Conservation (phyloP, 2,329 filamentous ascomycete species). For the Pseudogymnoascus sp. region DNA sequence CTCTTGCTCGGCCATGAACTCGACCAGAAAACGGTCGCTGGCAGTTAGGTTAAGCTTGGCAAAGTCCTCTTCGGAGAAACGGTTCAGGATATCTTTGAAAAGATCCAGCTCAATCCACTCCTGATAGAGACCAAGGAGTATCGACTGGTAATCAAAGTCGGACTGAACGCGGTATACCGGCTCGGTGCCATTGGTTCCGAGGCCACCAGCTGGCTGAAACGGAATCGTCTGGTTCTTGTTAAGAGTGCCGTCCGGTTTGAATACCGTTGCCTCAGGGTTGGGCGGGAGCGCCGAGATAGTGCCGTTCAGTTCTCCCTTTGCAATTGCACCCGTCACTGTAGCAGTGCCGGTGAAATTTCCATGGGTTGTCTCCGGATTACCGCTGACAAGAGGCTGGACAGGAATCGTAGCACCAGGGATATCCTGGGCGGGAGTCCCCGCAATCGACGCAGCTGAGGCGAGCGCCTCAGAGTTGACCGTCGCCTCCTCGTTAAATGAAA, state of each 20-base stretch:
- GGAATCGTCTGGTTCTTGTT: conserved; percentile 61
- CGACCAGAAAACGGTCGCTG: conserved; percentile 61
- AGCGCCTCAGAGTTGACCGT: conserved; percentile 21
- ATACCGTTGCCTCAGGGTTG: conserved; percentile 56
- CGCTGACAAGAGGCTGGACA: conserved; percentile 34
- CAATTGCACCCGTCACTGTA: conserved; percentile 62
- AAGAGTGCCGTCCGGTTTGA: conserved; percentile 62
- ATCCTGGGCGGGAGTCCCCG: conserved; percentile 20
- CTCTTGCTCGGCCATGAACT: conserved; percentile 73
- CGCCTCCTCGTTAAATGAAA: conserved; percentile 21
- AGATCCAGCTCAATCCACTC: conserved; percentile 81
- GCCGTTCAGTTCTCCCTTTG: conserved; percentile 46
- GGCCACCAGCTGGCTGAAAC: conserved; percentile 62
- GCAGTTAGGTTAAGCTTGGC: conserved; percentile 56
- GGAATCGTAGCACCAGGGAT: conserved; percentile 22
- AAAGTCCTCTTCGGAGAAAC: conserved; percentile 63
- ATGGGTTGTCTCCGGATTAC: conserved; percentile 56
- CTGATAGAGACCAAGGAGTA: conserved; percentile 65
- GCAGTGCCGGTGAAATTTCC: conserved; percentile 57
- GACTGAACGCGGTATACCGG: conserved; percentile 71
- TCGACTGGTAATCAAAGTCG: conserved; percentile 75
- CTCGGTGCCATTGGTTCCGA: conserved; percentile 67
- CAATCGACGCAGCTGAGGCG: conserved; percentile 19
- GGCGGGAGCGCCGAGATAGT: conserved; percentile 46
- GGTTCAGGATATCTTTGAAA: conserved; percentile 67